Conservation (phyloP, 805 yeast species). For the Candida sithepensis region DNA sequence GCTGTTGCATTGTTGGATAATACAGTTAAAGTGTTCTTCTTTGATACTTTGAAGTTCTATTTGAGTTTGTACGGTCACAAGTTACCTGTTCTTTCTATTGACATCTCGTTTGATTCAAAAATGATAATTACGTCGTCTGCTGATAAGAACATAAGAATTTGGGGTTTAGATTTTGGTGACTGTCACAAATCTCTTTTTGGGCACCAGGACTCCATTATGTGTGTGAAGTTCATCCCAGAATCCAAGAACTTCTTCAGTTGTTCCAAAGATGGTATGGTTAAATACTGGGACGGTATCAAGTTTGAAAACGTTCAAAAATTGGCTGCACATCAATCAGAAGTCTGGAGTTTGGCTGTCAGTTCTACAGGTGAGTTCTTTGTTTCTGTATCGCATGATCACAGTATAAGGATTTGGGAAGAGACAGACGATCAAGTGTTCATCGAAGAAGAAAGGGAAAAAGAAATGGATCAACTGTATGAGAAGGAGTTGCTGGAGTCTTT, state of each 20-base stretch:
- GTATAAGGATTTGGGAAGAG: constrained; percentile 89
- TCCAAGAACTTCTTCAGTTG: constrained; percentile 86
- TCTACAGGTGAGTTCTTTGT: constrained; percentile 66
- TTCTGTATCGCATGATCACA: constrained; percentile 88
- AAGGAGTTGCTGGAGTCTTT: constrained; percentile 68
- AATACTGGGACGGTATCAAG: constrained; percentile 98
- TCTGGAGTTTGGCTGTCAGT: constrained; percentile 87
- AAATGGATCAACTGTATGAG: constrained; percentile 89
- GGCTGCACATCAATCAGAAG: constrained; percentile 85
- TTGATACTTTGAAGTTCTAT: constrained; percentile 83
- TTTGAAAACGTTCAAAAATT: constrained; percentile 90
- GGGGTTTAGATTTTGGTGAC: constrained; percentile 99
- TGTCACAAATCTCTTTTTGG: constrained; percentile 96
- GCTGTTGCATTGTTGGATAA: constrained; percentile 87
- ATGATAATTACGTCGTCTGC: constrained; percentile 90
- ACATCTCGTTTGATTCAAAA: constrained; percentile 86
- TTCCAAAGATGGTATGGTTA: constrained; percentile 83
- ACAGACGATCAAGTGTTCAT: constrained; percentile 94
- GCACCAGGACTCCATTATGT: constrained; percentile 94
- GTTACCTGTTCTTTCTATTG: constrained; percentile 89
- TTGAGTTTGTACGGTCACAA: constrained; percentile 93
- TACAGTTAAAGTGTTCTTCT: constrained; percentile 91
- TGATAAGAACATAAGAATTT: constrained; percentile 92
- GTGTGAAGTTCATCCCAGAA: constrained; percentile 78
- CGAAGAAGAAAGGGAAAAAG: constrained; percentile 95